Evolutionary conservation across 129 eudicot species (phyloP).

Genomic region (Chrysanthemum seticuspe): DNA sequence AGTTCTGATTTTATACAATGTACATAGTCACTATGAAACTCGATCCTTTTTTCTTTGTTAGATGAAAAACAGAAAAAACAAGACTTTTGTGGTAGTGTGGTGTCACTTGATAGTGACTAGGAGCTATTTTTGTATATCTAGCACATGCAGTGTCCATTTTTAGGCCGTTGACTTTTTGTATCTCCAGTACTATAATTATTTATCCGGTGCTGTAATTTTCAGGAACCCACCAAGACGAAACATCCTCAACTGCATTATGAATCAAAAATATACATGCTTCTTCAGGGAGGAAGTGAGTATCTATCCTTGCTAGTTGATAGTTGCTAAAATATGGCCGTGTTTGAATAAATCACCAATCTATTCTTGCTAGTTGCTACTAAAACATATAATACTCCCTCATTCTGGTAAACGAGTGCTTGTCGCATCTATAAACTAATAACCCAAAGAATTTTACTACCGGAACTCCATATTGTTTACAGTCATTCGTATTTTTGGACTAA

Average conservation of each 20-base stretch:
- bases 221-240: conserved; percentile 82
- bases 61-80: not conserved
- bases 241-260: conserved; percentile 88
- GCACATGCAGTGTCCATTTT: not conserved
- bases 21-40: not conserved
- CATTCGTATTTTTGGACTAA: too few relatives aligned
- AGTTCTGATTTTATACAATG: not conserved
- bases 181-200: not conserved
- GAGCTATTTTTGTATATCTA: conserved; percentile 5
- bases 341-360: not conserved
- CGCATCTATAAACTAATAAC: too few relatives aligned
- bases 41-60: not conserved
- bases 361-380: not conserved
- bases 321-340: not conserved
- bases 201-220: conserved; percentile 13
- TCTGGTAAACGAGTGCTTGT: not conserved
- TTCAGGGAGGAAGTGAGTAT: conserved; percentile 81
- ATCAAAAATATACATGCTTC: conserved; percentile 75
- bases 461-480: not conserved
- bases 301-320: not conserved
- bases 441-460: not conserved
- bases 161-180: not conserved
- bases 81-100: not conserved
- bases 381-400: not conserved
- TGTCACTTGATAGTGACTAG: not conserved